These are phyloP conservation scores for Candida xyloterini DNA, from an alignment of 805 yeast species.

Conservation along the genomic window DNA sequence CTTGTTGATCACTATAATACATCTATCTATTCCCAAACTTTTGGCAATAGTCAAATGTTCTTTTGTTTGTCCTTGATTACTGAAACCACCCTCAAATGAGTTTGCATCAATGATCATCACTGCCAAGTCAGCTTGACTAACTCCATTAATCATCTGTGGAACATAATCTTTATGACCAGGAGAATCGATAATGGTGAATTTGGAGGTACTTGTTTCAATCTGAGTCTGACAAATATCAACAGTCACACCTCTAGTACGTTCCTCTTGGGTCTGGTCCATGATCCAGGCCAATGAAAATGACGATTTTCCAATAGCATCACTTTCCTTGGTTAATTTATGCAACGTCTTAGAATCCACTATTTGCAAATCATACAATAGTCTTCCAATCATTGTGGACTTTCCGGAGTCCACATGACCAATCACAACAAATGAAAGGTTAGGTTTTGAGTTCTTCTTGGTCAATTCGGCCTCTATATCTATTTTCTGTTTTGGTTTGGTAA, in stretches of 20 bases:
- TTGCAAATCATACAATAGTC: conserved; percentile 64
- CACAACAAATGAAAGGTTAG: conserved; percentile 68
- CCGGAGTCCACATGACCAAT: conserved; percentile 89
- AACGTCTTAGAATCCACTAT: conserved; percentile 64
- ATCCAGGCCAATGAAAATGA: conserved; percentile 86
- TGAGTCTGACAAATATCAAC: conserved; percentile 70
- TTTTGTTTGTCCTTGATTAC: conserved; percentile 69
- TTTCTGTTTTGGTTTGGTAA: conserved; percentile 42
- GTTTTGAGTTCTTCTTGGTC: conserved; percentile 39
- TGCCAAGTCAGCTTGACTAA: conserved; percentile 74
- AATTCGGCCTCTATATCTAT: conserved; percentile 43
- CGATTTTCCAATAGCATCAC: conserved; percentile 65
- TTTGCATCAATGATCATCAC: conserved; percentile 70
- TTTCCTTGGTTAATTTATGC: conserved; percentile 60
- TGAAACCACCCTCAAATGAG: conserved; percentile 70
- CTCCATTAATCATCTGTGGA: conserved; percentile 84
- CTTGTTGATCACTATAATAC: conserved; percentile 67
- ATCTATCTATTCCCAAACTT: conserved; percentile 58
- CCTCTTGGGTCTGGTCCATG: conserved; percentile 77
- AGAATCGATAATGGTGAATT: conserved; percentile 75
- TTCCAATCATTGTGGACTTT: conserved; percentile 75
- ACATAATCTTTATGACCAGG: conserved; percentile 84
- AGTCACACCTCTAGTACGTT: conserved; percentile 73
- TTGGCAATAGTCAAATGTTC: conserved; percentile 73
- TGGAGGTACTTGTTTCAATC: conserved; percentile 53